A percentile compares a stretch with the other conserved stretches of the same genome.
These are phyloP conservation scores for Wickerhamomyces alni DNA, from an alignment of 805 yeast genomes.

Conservation along the genomic window DNA sequence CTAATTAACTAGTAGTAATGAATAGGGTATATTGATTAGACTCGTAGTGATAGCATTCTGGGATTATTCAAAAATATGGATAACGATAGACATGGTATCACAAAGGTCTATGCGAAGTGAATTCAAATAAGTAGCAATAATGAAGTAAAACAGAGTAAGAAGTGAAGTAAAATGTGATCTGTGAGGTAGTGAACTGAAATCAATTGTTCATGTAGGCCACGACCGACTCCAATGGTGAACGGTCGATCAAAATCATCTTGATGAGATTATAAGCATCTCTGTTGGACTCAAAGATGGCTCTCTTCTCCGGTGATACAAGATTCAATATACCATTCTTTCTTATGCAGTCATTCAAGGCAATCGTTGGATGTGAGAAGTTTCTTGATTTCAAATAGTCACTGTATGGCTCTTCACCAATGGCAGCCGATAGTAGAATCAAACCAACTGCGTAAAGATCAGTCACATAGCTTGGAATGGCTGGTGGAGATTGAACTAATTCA, in stretches of 20 bases:
- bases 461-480: slow-evolving; percentile 24
- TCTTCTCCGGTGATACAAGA: slow-evolving; percentile 22
- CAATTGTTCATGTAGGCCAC: too few relatives aligned
- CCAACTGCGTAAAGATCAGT: slow-evolving; percentile 45
- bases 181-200: too few relatives aligned
- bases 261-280: slow-evolving; percentile 17
- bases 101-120: too few relatives aligned
- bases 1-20: too few relatives aligned
- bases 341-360: slow-evolving; percentile 27
- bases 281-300: slow-evolving; percentile 19
- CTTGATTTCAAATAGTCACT: slow-evolving; percentile 5
- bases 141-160: too few relatives aligned
- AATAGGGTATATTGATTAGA: too few relatives aligned
- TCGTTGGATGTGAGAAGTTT: slow-evolving; percentile 20
- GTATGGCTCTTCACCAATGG: slow-evolving; percentile 42
- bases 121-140: too few relatives aligned
- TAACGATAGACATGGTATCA: too few relatives aligned
- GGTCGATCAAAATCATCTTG: slow-evolving; percentile 23
- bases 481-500: slow-evolving; percentile 29
- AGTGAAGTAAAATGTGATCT: too few relatives aligned
- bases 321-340: slow-evolving; percentile 28
- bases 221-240: slow-evolving; percentile 18
- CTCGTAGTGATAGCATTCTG: too few relatives aligned
- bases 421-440: slow-evolving; percentile 36
- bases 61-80: too few relatives aligned